Evolutionary conservation across 2,329 filamentous ascomycete genomes (phyloP).

Genomic region (Plectosphaerella sp.): DNA sequence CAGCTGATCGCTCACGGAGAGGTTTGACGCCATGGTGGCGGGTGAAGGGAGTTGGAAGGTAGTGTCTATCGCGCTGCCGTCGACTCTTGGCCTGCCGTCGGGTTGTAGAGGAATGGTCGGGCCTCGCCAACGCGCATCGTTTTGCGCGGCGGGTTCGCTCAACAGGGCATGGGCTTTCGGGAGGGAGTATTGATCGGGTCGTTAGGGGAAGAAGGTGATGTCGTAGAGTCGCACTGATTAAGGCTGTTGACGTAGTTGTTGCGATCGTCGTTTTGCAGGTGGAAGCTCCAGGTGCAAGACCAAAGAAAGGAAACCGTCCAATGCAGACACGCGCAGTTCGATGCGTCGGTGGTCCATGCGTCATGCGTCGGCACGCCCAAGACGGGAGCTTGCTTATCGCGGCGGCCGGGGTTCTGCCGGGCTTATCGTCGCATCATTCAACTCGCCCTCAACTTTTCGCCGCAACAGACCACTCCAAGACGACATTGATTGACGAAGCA

Average conservation of each 20-base stretch:
- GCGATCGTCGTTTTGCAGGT: neutral
- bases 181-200: neutral
- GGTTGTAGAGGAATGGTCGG: no score
- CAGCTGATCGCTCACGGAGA: constrained; percentile 70
- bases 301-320: neutral
- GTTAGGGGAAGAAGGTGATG: constrained; percentile 1
- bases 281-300: constrained; percentile 10
- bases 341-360: constrained; percentile 3
- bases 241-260: neutral
- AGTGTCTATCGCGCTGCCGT: no score
- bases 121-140: no score
- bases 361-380: neutral
- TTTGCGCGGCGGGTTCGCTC: no score
- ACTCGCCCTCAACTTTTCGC: neutral
- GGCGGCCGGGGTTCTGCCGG: constrained; percentile 8
- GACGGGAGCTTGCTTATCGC: constrained; percentile 4
- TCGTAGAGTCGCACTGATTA: neutral
- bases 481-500: neutral
- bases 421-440: constrained; percentile 6
- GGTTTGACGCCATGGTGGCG: constrained; percentile 46
- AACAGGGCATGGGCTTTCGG: neutral
- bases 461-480: neutral
- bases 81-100: no score
- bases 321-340: neutral
- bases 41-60: neutral